Base-by-base conservation (phyloP, 1,284 basidiomycete genomes). In the Volvariella surrecta region DNA sequence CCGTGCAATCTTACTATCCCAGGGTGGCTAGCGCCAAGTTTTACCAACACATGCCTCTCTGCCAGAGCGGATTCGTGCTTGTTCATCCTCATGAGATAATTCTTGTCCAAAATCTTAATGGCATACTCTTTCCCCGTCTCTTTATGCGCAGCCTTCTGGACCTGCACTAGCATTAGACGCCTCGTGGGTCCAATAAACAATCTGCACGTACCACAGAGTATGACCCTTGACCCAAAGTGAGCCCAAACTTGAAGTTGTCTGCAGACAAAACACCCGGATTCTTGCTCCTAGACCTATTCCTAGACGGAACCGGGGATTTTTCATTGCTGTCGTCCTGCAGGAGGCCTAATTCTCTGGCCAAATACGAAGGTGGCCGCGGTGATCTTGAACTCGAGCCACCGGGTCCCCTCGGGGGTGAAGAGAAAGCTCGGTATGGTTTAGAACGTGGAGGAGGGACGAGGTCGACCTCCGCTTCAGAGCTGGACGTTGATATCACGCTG, bases 1-100 rank as follows among this genome's bases (percentile, higher is more conserved):
- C 79, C 88, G 55, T 86, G 79, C 24, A 94, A 62, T 42, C 79
- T 76, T 15, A 94, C 81, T 45, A 93, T 78, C 1, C 91, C 90
- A 1, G 88, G 87, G 65, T 94, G 89, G 8, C 76, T 77, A 17
- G 73, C 66, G 10, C 79, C 76, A 28, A 87, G 66, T 18, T 71
- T 66, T 30, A 82, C 60, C 20, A 71, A 54, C 1, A 64, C 63
- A 44, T 65, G 42, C 28, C 41, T 42, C 40, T 57, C 57, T 3
- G 58, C 57, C 42, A 59, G 57, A 1, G 57, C 54, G 10, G 59
- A 53, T 40, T 72, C 70, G 50, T 69, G 74, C 62, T 70, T 73
- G 10, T 78, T 73, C 74, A 53, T 77, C 74, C 59, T 80, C 13
- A 74, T 74, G 45, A 88, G 67, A 58, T 86, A 81, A 42, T 68